Evolutionary conservation across 2,329 filamentous ascomycete genomes (phyloP).

Genomic region (Phialophora chinensis): DNA sequence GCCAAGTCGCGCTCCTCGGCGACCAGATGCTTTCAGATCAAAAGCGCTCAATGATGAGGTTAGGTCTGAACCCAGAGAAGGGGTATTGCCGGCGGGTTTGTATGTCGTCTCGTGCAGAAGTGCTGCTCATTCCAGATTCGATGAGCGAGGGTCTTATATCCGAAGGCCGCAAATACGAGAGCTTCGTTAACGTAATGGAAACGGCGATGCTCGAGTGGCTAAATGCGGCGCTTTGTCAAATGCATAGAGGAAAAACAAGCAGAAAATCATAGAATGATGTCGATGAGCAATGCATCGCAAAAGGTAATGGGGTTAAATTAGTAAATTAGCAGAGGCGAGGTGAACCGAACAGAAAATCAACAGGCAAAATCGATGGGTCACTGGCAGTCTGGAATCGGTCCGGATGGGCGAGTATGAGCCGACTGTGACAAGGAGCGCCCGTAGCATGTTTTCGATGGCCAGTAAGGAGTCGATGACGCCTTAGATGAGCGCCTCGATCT

Average conservation of each 20-base stretch:
- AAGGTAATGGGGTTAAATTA: not conserved
- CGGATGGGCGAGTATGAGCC: constrained; percentile 13
- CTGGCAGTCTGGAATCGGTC: not conserved
- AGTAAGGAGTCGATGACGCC: constrained; percentile 15
- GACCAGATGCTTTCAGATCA: not conserved
- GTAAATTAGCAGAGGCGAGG: not conserved
- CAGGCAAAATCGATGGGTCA: not conserved
- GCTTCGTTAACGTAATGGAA: not conserved
- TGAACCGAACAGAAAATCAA: not conserved
- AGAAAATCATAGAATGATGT: not conserved
- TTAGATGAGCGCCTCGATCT: not conserved
- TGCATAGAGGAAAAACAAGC: not conserved
- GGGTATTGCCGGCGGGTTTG: not conserved
- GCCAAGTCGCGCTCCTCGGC: not conserved
- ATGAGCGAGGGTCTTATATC: not conserved
- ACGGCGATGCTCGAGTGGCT: not conserved
- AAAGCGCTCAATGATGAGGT: not conserved
- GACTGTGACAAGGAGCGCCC: constrained; percentile 4
- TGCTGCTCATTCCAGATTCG: not conserved
- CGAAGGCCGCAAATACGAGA: not conserved
- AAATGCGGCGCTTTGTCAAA: not conserved
- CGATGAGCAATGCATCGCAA: not conserved
- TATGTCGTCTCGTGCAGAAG: not conserved
- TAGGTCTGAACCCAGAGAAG: not conserved
- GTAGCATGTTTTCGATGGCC: constrained; percentile 5